Percentiles rank a stretch among this genome's conserved stretches.
Evolutionary conservation across 208 protist species (phyloP).

Genomic region (Hexamita inflata): DNA sequence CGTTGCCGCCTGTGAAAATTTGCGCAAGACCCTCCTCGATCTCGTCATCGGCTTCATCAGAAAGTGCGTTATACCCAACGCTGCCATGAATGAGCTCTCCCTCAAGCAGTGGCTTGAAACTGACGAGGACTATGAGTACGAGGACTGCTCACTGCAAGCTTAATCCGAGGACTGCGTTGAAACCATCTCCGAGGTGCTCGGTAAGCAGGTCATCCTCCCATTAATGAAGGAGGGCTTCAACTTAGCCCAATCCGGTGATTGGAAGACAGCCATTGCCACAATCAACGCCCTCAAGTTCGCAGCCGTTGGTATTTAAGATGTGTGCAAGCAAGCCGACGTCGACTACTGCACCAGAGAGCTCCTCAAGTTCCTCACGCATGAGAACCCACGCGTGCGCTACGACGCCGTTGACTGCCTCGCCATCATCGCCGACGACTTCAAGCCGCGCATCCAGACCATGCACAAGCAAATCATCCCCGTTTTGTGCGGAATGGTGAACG

Average conservation of each 20-base stretch:
- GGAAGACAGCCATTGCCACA: constrained; percentile 6
- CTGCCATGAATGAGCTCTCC: neutral
- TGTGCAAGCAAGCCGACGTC: neutral
- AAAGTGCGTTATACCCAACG: neutral
- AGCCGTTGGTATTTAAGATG: constrained; percentile 4
- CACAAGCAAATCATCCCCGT: neutral
- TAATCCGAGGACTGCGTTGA: constrained; percentile 25
- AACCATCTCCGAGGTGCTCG: constrained; percentile 16
- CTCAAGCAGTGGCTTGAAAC: constrained; percentile 2
- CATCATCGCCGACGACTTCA: constrained; percentile 26
- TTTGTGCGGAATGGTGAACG: neutral
- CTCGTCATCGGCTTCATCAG: neutral
- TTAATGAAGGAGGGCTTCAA: neutral
- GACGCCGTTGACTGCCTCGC: constrained; percentile 25
- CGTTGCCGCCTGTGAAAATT: neutral
- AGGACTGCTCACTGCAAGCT: neutral
- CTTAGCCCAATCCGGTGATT: neutral
- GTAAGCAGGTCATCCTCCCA: constrained; percentile 12
- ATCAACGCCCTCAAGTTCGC: constrained; percentile 1
- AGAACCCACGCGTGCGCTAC: constrained; percentile 29
- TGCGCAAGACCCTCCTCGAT: neutral
- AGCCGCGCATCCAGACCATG: constrained; percentile 2
- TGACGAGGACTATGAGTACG: neutral
- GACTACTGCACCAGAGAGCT: neutral
- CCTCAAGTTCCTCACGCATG: neutral